Conservation (phyloP, 129 eudicot genomes). For the Dittrichia graveolens region DNA sequence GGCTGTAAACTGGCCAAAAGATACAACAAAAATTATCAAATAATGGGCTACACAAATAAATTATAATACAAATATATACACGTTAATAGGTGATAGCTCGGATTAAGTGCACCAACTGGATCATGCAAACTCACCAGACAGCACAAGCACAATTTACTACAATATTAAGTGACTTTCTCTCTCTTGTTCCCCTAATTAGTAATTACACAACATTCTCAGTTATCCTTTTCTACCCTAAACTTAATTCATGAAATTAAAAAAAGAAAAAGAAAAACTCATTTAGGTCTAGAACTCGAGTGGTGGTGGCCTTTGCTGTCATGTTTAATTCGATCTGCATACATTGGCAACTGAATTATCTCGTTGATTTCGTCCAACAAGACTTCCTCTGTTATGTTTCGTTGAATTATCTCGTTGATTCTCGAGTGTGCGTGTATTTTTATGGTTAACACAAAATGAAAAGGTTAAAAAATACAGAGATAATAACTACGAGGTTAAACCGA, state of each 20-base stretch:
- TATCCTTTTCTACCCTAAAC: constrained; percentile 26
- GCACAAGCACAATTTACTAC: constrained; percentile 54
- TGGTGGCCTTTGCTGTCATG: constrained; percentile 80
- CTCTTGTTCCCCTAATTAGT: constrained; percentile 34
- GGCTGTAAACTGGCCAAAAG: no score
- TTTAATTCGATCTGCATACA: constrained; percentile 84
- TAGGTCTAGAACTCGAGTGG: constrained; percentile 53
- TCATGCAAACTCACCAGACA: constrained; percentile 62
- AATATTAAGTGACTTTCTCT: constrained; percentile 26
- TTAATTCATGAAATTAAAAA: neutral
- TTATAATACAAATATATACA: no score
- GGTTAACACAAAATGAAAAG: neutral
- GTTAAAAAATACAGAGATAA: neutral
- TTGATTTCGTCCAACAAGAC: constrained; percentile 65
- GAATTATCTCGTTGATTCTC: constrained; percentile 94
- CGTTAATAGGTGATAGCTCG: constrained; percentile 30
- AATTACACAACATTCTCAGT: constrained; percentile 28
- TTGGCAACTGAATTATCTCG: constrained; percentile 80
- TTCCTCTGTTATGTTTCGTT: constrained; percentile 92
- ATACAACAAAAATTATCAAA: no score
- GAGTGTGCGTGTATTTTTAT: constrained; percentile 2
- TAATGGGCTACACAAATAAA: no score
- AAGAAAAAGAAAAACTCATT: constrained; percentile 33
- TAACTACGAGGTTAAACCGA: no score
- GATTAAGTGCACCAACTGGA: constrained; percentile 48